Percentiles rank a stretch among this genome's conserved stretches.
phyloP scores from a whole-genome alignment of 176 grass and related monocot species.

The Elymus sibiricus region DNA sequence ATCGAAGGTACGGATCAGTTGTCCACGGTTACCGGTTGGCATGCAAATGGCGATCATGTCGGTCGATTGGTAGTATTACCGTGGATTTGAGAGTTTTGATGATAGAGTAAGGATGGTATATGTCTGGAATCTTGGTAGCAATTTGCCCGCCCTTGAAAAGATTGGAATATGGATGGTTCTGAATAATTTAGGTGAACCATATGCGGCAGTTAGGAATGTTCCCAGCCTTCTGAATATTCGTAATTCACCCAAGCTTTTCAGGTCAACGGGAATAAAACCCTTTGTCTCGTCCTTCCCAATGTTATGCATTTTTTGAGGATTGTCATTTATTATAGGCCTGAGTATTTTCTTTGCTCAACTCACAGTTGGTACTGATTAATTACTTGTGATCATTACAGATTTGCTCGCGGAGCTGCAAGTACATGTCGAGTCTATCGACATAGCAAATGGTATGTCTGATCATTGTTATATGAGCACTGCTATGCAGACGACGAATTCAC shows the following conservation, averaged over 20 bases:
- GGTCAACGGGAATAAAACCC: background rate
- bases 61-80: background rate
- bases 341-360: background rate
- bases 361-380: background rate
- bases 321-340: background rate
- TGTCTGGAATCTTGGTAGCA: background rate
- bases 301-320: background rate
- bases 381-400: slow-evolving; percentile 42
- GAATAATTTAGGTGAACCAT: background rate
- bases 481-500: too few species aligned
- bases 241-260: background rate
- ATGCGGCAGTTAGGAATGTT: background rate
- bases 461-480: background rate
- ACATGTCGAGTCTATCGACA: slow-evolving; percentile 89
- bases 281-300: too few species aligned
- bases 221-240: background rate
- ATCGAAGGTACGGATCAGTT: slow-evolving; percentile 52
- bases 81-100: background rate
- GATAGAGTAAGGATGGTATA: background rate
- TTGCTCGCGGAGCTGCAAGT: slow-evolving; percentile 76
- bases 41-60: background rate
- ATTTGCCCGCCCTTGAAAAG: background rate
- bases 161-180: background rate
- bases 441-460: slow-evolving; percentile 62
- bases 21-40: background rate